These are phyloP conservation scores for Isatis tinctoria DNA, from an alignment of 345 rosid species.

Conservation along the genomic window DNA sequence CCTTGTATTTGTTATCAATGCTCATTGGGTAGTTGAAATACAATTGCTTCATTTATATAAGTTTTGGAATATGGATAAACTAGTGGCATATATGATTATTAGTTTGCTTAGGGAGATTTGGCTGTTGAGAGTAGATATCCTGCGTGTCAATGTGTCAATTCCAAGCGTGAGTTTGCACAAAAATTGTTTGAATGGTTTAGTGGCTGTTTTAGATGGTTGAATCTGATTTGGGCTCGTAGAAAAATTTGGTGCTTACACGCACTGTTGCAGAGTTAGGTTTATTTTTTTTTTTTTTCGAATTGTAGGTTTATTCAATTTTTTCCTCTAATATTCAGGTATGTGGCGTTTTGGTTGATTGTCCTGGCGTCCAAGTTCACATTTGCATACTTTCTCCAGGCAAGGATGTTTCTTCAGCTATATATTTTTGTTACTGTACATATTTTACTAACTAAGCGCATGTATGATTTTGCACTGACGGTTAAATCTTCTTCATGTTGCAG, in stretches of 20 bases:
- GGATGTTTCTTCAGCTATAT: constrained; percentile 24
- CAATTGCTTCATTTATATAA: not conserved
- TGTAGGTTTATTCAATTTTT: not conserved
- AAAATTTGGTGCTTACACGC: not conserved
- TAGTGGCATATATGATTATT: not conserved
- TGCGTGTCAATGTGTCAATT: not conserved
- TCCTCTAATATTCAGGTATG: constrained; percentile 58
- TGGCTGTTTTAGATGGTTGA: constrained; percentile 2
- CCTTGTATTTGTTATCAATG: not conserved
- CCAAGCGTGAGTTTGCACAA: not conserved
- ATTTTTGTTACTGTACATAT: constrained; percentile 1
- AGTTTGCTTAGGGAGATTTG: not conserved
- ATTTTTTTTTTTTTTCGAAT: too few species aligned
- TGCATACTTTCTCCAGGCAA: constrained; percentile 98
- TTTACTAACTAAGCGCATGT: not conserved
- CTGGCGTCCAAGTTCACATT: constrained; percentile 81
- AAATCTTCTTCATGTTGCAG: constrained; percentile 42
- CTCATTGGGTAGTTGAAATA: constrained; percentile 6
- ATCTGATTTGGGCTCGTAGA: constrained; percentile 6
- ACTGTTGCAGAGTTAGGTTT: not conserved
- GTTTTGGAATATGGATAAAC: not conserved
- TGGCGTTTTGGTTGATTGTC: constrained; percentile 88
- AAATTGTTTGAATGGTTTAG: constrained; percentile 5
- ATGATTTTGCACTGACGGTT: constrained; percentile 10
- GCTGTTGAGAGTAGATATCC: not conserved